Percentiles rank a stretch among this genome's conserved stretches.
Conservation (phyloP, 208 protist genomes). For the Endotrypanum monterogeii region DNA sequence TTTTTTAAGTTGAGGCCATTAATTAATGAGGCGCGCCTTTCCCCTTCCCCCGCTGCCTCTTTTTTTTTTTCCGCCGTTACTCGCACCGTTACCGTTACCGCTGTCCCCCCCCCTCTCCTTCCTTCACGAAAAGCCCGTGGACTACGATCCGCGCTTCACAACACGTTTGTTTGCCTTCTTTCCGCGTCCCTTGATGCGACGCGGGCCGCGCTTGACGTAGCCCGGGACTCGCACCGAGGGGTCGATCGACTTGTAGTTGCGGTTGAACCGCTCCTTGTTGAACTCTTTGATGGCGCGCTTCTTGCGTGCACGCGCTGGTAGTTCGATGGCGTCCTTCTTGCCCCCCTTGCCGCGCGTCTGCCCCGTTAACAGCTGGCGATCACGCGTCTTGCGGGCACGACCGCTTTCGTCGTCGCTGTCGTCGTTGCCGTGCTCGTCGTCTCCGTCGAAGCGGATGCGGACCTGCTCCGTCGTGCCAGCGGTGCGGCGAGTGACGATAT, state of each 20-base stretch:
- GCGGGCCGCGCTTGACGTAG: conserved; percentile 74
- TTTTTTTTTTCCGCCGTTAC: too few species aligned
- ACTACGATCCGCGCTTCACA: conserved; percentile 57
- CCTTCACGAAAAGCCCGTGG: background rate
- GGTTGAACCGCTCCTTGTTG: conserved; percentile 78
- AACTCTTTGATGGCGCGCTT: conserved; percentile 61
- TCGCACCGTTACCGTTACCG: background rate
- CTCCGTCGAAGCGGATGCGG: conserved; percentile 76
- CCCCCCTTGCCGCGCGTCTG: conserved; percentile 29
- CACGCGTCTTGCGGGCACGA: conserved; percentile 45
- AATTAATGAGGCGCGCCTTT: too few species aligned
- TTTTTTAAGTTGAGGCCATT: too few species aligned
- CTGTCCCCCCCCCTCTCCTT: background rate
- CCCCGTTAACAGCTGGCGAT: conserved; percentile 74
- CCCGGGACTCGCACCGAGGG: conserved; percentile 77
- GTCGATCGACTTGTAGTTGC: conserved; percentile 85
- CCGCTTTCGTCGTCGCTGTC: conserved; percentile 43
- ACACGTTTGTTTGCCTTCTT: conserved; percentile 84
- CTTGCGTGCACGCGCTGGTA: conserved; percentile 70
- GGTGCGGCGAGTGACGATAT: conserved; percentile 68
- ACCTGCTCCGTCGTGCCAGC: conserved; percentile 69
- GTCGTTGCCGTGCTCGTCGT: conserved; percentile 49
- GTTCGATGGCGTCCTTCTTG: conserved; percentile 33
- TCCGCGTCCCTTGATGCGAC: conserved; percentile 81
- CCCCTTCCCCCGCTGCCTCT: too few species aligned